Evolutionary conservation across 164 flowering plant species (phyloP), one percentile per base, ranked within the genome.

Genomic region (Dillenia turbinata): DNA sequence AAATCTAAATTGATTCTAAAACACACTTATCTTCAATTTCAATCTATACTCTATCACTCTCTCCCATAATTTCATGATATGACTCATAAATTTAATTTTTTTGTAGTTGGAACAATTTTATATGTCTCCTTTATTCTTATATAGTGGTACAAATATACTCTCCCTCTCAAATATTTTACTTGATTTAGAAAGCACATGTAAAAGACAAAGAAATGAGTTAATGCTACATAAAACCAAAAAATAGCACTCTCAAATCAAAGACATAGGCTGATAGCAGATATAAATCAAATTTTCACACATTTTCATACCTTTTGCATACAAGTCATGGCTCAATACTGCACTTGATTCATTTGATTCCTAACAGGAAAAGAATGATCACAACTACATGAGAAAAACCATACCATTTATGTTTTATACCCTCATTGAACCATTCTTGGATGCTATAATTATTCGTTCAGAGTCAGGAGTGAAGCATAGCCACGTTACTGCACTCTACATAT

Each of bases 391-490:
- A 57, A 47, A 10, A 55, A 49, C 33, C 85, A 61, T 76, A 94
- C 98, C 98, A 74, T 91, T 94, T 57, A 94, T 91, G 77, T 91
- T 94, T 97, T 97, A 94, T 61, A 81, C 65, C 70, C 97, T 80
- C 40, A 94, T 80, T 26, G 97, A 71, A 48, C 96, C 96, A 84
- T 94, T 97, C 78, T 89, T 94, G 6, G 98, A 94, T 56, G 95
- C 84, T 54, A 97, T 94, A 64, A 94, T 79, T 47, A 94, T 85
- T 71, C 86, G 79, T 64, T 91, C 97, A 10, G 98, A 89, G 79
- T 85, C 73, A 57, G 96, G 84, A 15, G 87, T 8, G 57, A 94
- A 94, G 83, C 96, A 87, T 57, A 94, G 72, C 89, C 98, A 94
- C 63, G 98, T 94, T n/a, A 94, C 98, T 4, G 98, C 98, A 84